phyloP scores from a whole-genome alignment of 768 basidiomycete species.

The Suillus lakei region DNA sequence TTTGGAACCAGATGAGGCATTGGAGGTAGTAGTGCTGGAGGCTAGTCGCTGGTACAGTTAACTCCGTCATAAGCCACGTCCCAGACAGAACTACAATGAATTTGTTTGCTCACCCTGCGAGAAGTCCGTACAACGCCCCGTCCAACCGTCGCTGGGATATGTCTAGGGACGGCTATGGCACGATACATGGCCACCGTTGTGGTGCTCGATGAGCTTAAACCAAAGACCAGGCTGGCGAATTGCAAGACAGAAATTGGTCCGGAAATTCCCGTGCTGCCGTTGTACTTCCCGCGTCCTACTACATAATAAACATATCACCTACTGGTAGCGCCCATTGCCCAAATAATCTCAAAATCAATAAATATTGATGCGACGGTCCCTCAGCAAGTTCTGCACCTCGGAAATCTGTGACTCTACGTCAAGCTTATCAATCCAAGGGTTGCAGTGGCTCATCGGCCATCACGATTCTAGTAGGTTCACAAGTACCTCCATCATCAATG shows the following conservation, averaged over 20 bases:
- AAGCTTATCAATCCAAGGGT: background rate
- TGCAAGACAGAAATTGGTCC: conserved; percentile 7
- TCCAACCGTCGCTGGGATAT: conserved; percentile 48
- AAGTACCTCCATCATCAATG: background rate
- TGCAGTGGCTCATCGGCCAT: background rate
- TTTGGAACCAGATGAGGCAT: conserved; percentile 39
- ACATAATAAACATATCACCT: background rate
- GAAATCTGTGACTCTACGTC: background rate
- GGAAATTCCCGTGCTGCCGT: conserved; percentile 7
- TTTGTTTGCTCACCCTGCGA: conserved; percentile 56
- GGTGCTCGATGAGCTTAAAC: conserved; percentile 9
- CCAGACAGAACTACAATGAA: background rate
- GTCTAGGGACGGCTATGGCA: conserved; percentile 60
- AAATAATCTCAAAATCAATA: background rate
- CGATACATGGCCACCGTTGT: conserved; percentile 48
- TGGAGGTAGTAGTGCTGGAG: conserved; percentile 50
- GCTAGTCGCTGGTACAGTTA: conserved; percentile 55
- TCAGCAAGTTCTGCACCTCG: background rate
- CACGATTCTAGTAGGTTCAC: background rate
- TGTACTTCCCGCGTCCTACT: background rate
- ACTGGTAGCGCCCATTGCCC: background rate
- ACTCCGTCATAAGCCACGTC: conserved; percentile 12
- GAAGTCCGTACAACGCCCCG: conserved; percentile 55
- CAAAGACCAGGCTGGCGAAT: background rate
- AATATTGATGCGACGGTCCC: background rate